phyloP scores from a whole-genome alignment of 768 basidiomycete species.

The Epithele typhae region DNA sequence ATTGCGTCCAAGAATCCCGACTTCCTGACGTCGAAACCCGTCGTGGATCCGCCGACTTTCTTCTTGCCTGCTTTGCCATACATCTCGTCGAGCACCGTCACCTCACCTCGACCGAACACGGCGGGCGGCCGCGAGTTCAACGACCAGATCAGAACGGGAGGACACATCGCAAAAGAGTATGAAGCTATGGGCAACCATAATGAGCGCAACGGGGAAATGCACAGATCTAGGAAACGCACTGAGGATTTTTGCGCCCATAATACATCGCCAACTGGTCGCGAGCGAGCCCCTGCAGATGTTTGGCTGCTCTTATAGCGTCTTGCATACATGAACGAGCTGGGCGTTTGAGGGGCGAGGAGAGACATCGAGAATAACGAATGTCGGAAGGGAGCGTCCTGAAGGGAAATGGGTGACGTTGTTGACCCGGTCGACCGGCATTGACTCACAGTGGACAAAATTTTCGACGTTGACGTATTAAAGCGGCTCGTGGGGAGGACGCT shows the following conservation, averaged over 20 bases:
- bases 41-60: conserved; percentile 31
- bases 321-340: no score
- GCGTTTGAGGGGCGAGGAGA: no score
- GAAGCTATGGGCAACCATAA: conserved; percentile 1
- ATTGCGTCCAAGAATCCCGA: conserved; percentile 28
- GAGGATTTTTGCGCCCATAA: background rate
- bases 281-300: background rate
- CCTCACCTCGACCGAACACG: conserved; percentile 32
- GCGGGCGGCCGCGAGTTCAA: conserved; percentile 30
- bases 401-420: no score
- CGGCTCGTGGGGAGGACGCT: no score
- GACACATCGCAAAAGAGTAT: conserved; percentile 9
- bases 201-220: background rate
- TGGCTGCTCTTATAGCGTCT: background rate
- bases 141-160: conserved; percentile 9
- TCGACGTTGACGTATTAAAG: no score
- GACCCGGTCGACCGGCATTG: no score
- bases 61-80: conserved; percentile 46
- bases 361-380: no score
- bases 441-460: no score
- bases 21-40: conserved; percentile 27
- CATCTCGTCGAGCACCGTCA: conserved; percentile 39
- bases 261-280: background rate
- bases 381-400: no score
- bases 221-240: background rate